Evolutionary conservation across 176 grass and related monocot species (phyloP), one percentile per base, ranked within the genome.

Genomic region (Elymus sibiricus): DNA sequence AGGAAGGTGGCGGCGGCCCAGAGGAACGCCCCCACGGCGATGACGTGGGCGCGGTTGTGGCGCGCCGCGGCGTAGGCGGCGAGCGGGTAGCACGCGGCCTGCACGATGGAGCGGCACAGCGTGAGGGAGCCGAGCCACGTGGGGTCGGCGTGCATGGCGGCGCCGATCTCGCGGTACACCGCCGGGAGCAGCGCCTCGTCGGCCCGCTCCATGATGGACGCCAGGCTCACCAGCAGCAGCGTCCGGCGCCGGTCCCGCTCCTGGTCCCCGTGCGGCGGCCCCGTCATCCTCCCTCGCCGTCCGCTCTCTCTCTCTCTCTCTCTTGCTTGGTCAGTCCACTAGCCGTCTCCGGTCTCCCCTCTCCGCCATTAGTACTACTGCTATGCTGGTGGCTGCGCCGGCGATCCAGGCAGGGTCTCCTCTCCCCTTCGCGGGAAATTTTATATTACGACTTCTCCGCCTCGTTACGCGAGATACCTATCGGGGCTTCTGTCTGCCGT

Each of bases 101-200:
- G 96, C 61, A 98, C 93, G 76, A 92, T 76, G 88, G 94, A 94
- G 70, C 94, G 91, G 80, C 74, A 92, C 13, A 98, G 87, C 56
- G 96, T 92, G 78, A 98, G 87, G 25, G 88, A 67, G 5, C 94
- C 97, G 31, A 98, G 97, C 44, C 82, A 89, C 40, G 87, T 90
- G 14, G 97, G 97, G 0, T 94, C 85, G 51, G 94, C 66, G 79
- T 90, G 75, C 60, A 98, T 88, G 62, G 92, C 86, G 11, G 81
- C 82, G 62, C 96, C 93, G 12, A 98, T 90, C 82, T 96, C 97
- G 26, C 85, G 93, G 92, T 98, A 98, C 86, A 96, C 97, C 31
- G 94, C 86, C 67, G 97, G 94, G 4, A 98, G 90, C 22, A 98
- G 86, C 9, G 92, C 94, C 90, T 98, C 92, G 83, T 98, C 97